phyloP scores from a whole-genome alignment of 106 monocot genomes.

The Apostasia shenzhenica region DNA sequence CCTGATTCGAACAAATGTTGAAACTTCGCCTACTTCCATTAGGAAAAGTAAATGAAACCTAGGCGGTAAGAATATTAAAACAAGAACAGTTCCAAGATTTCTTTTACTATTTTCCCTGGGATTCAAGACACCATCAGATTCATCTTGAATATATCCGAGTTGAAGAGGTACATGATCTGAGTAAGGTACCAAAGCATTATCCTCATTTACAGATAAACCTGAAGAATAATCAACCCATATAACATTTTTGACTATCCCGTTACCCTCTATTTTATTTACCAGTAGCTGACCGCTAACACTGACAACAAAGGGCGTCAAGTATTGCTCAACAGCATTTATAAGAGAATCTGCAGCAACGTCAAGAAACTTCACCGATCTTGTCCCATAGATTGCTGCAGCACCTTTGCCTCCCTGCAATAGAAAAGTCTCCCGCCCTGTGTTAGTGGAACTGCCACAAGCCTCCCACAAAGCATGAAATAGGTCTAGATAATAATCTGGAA shows the following conservation, averaged over 20 bases:
- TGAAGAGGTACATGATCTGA: conserved; percentile 36
- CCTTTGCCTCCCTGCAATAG: conserved; percentile 68
- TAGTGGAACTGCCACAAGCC: conserved; percentile 64
- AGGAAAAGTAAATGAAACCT: conserved; percentile 86
- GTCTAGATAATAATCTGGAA: conserved; percentile 39
- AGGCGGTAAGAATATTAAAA: conserved; percentile 86
- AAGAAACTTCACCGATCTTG: conserved; percentile 83
- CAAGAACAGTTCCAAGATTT: conserved; percentile 46
- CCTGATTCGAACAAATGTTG: conserved; percentile 83
- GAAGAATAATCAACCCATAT: conserved; percentile 44
- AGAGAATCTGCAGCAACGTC: conserved; percentile 41
- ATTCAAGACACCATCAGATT: conserved; percentile 8
- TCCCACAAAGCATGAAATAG: conserved; percentile 94
- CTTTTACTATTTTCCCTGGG: conserved; percentile 21
- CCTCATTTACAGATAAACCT: conserved; percentile 9
- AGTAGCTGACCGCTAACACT: conserved; percentile 46
- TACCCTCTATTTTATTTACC: conserved; percentile 28
- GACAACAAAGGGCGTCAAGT: conserved; percentile 73
- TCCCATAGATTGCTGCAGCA: conserved; percentile 66
- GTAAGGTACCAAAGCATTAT: conserved; percentile 45
- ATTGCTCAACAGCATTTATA: conserved; percentile 43
- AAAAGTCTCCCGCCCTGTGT: conserved; percentile 66
- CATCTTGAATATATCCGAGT: conserved; percentile 36
- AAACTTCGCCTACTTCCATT: conserved; percentile 67
- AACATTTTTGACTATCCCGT: conserved; percentile 56